Conservation (phyloP, 2,329 filamentous ascomycete species). For the Fusarium tuaranense region DNA sequence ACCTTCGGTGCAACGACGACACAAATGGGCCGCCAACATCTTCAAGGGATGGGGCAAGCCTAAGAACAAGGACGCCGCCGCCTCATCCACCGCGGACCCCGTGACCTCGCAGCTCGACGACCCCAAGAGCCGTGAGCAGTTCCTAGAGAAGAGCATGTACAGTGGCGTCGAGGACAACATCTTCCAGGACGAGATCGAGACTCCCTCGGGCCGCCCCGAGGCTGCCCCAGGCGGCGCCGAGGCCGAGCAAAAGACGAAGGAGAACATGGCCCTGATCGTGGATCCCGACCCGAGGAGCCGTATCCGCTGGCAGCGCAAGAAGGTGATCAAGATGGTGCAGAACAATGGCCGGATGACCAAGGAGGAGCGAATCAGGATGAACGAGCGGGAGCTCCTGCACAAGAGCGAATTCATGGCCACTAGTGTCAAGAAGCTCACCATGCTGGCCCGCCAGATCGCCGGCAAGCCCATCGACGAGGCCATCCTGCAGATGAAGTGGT, state of each 20-base stretch:
- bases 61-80: conserved; percentile 47
- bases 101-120: conserved; percentile 54
- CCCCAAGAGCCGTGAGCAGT: conserved; percentile 55
- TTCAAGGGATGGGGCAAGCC: conserved; percentile 53
- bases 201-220: conserved; percentile 42
- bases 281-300: conserved; percentile 82
- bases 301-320: conserved; percentile 83
- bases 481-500: conserved; percentile 94
- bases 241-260: conserved; percentile 54
- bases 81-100: conserved; percentile 41
- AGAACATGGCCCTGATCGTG: conserved; percentile 71
- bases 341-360: conserved; percentile 66
- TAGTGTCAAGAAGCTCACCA: conserved; percentile 89
- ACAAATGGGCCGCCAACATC: conserved; percentile 57
- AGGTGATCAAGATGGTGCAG: conserved; percentile 81
- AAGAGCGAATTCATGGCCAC: conserved; percentile 84
- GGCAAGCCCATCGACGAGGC: conserved; percentile 96
- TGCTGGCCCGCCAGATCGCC: conserved; percentile 86
- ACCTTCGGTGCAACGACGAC: conserved; percentile 50
- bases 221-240: conserved; percentile 44
- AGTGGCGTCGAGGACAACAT: conserved; percentile 67
- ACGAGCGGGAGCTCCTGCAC: conserved; percentile 65
- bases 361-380: conserved; percentile 74
- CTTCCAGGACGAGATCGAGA: conserved; percentile 69
- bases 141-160: conserved; percentile 54